Evolutionary conservation across 106 monocot genomes (phyloP), one percentile per base, ranked within the genome.

Genomic region (Apostasia ramifera): DNA sequence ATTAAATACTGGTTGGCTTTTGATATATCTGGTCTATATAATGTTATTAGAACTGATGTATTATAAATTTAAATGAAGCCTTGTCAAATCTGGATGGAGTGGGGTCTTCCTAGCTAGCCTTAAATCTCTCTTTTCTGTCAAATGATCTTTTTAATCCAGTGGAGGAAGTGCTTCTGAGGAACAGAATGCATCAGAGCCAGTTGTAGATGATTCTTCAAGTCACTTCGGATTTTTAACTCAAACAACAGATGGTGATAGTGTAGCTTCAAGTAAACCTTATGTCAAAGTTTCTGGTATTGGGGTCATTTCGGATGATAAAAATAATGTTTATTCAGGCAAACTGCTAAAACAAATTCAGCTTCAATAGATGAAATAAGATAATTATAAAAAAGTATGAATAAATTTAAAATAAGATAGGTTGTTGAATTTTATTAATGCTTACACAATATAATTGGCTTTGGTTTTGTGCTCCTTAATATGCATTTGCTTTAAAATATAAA

Each of bases 111-210:
- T 98, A 3, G 26, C 26, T 26, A 26, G 83, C 92, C 26, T 44
- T 92, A 41, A 98, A 98, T 56, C 69, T 87, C 14, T 81, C 92
- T 74, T 89, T 89, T 67, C 66, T 98, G 68, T 92, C 97, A 38
- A 81, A 87, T 81, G 92, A 92, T 77, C 70, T 98, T 70, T 61
- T 98, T 41, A 77, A 68, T 77, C 45, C 55, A 59, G 40, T 61
- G 79, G 82, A 72, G 57, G 47, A 9, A 45, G 65, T 65, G 67
- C 56, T 6, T 76, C 61, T 73, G 73, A 97, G 77, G 80, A 81
- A 44, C 57, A 53, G 9, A 82, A 80, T 44, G 77, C 76, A 49
- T 57, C 83, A 66, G 87, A 98, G 55, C 81, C 87, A 44, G 37
- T 71, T 63, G 76, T 50, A 48, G 86, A 95, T 70, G 89, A 91